Evolutionary conservation across 176 grass and related monocot species (phyloP).

Genomic region (Aegilops speltoides): DNA sequence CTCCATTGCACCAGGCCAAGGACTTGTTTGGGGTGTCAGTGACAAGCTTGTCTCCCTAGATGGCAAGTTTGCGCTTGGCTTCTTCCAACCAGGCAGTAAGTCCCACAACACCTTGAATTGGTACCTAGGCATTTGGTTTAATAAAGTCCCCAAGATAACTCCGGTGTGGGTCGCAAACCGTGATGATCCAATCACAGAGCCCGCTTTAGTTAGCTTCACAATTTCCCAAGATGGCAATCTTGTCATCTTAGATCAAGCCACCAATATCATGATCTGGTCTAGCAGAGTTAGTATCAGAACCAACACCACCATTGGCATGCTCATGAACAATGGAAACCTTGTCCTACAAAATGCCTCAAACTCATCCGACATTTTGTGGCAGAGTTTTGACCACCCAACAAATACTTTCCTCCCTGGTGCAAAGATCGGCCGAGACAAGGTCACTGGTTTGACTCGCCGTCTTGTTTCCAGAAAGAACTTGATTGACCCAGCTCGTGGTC

Average conservation of each 20-base stretch:
- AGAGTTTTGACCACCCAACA: constrained; percentile 49
- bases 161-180: background rate
- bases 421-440: constrained; percentile 44
- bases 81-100: background rate
- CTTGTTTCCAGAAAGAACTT: constrained; percentile 38
- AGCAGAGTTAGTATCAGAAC: background rate
- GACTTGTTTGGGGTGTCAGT: background rate
- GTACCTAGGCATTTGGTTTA: constrained; percentile 37
- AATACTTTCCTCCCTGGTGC: constrained; percentile 32
- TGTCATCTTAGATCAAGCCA: background rate
- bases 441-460: constrained; percentile 22
- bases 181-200: background rate
- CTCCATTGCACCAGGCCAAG: constrained; percentile 8
- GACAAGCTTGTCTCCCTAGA: background rate
- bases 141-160: constrained; percentile 1
- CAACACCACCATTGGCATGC: background rate
- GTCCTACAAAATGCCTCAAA: constrained; percentile 7
- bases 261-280: background rate
- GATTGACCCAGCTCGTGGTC: constrained; percentile 34
- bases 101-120: background rate
- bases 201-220: background rate
- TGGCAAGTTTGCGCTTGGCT: constrained; percentile 6
- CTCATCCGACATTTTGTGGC: constrained; percentile 16
- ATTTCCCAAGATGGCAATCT: constrained; percentile 13
- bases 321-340: constrained; percentile 29